Conservation (phyloP, 257 asterid species). For the Petunia axillaris region DNA sequence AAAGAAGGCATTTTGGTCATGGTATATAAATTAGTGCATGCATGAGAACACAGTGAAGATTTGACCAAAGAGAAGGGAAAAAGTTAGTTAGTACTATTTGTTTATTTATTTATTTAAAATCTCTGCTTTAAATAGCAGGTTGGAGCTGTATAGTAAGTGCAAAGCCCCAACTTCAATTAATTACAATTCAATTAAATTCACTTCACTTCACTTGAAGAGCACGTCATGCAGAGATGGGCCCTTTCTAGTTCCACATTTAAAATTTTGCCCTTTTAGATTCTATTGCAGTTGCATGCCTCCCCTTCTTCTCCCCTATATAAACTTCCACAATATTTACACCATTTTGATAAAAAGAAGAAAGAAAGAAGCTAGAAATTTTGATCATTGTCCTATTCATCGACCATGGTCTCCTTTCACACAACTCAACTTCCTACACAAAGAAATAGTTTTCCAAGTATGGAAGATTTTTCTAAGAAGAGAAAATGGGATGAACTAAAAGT, state of each 20-base stretch:
- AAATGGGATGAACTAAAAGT: conserved; percentile 41
- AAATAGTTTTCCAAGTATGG: conserved; percentile 35
- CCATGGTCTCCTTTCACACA: conserved; percentile 57
- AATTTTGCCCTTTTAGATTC: conserved; percentile 48
- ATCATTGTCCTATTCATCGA: background rate
- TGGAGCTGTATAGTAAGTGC: conserved; percentile 43
- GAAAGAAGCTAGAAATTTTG: background rate
- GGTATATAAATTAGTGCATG: conserved; percentile 3
- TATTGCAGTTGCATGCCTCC: conserved; percentile 33
- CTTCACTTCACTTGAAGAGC: conserved; percentile 48
- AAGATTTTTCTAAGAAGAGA: conserved; percentile 56
- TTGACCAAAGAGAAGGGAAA: conserved; percentile 32
- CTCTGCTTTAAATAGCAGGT: conserved; percentile 36
- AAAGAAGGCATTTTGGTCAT: no score
- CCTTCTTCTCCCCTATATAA: conserved; percentile 33
- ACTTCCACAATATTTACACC: conserved; percentile 34
- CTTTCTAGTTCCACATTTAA: conserved; percentile 48
- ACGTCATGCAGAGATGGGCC: conserved; percentile 55
- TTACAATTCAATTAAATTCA: background rate
- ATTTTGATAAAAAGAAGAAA: conserved; percentile 17
- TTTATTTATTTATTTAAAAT: conserved; percentile 13
- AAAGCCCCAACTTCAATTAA: conserved; percentile 27
- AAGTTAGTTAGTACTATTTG: conserved; percentile 31
- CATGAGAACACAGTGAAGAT: conserved; percentile 23
- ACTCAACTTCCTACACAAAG: conserved; percentile 37